These are phyloP conservation scores for Suhomyces sp. DNA, from an alignment of 805 yeast genomes.

Conservation along the genomic window DNA sequence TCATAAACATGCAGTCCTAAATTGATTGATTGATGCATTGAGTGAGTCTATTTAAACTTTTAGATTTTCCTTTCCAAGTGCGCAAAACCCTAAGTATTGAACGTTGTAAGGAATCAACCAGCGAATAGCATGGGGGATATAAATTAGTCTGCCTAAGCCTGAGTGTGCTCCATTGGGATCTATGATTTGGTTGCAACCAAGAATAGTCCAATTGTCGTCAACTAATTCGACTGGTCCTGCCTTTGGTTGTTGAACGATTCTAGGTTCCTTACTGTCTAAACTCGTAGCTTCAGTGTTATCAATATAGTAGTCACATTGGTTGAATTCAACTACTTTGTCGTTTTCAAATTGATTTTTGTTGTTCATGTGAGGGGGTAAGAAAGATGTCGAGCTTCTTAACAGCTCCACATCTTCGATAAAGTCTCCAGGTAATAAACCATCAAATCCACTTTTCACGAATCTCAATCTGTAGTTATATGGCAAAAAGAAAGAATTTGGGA, in stretches of 20 bases:
- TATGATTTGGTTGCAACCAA: conserved; percentile 51
- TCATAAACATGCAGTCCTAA: too few relatives aligned
- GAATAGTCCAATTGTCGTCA: conserved; percentile 45
- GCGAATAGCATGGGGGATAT: conserved; percentile 42
- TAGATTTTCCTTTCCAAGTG: conserved; percentile 38
- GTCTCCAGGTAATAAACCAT: conserved; percentile 87
- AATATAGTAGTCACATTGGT: conserved; percentile 65
- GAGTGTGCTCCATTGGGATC: conserved; percentile 51
- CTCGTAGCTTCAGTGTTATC: conserved; percentile 60
- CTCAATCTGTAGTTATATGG: conserved; percentile 60
- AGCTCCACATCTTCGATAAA: conserved; percentile 48
- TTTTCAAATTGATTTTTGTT: conserved; percentile 66
- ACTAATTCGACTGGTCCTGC: conserved; percentile 14
- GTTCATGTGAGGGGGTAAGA: conserved; percentile 67
- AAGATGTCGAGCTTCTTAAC: conserved; percentile 36
- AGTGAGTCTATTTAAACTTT: too few relatives aligned
- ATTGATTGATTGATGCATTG: too few relatives aligned
- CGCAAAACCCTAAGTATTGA: conserved; percentile 52
- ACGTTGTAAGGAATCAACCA: conserved; percentile 31
- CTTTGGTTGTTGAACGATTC: conserved; percentile 14
- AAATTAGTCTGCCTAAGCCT: conserved; percentile 55
- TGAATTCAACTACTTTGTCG: conserved; percentile 50
- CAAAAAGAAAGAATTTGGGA: conserved; percentile 82
- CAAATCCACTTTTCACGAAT: conserved; percentile 76
- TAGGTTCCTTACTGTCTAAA: conserved; percentile 42